Conservation (phyloP, 2,329 filamentous ascomycete genomes). For the Trichoderma cornu-damae region DNA sequence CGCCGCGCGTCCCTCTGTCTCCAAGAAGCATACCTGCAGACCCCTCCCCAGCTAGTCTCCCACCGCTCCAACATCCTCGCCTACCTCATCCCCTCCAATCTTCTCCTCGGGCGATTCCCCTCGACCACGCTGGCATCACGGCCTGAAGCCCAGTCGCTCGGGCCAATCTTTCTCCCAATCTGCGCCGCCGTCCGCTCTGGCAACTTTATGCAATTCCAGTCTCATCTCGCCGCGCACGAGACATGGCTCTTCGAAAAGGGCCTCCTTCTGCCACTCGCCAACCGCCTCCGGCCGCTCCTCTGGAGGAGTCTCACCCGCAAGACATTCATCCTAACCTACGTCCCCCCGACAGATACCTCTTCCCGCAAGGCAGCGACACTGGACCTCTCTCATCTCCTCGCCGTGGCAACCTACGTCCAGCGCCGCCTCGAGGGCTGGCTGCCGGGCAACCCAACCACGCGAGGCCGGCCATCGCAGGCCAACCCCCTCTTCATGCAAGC, state of each 20-base stretch:
- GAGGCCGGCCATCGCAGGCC: constrained; percentile 39
- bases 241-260: constrained; percentile 72
- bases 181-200: constrained; percentile 66
- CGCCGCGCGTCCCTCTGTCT: constrained; percentile 69
- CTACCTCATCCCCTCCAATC: constrained; percentile 75
- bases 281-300: constrained; percentile 72
- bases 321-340: constrained; percentile 72
- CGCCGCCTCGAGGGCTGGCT: constrained; percentile 55
- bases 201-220: constrained; percentile 68
- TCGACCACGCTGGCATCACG: constrained; percentile 59
- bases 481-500: constrained; percentile 49
- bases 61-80: constrained; percentile 78
- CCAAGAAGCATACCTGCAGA: constrained; percentile 73
- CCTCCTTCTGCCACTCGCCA: constrained; percentile 68
- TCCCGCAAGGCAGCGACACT: constrained; percentile 66
- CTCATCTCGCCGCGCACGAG: constrained; percentile 58
- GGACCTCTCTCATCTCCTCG: constrained; percentile 63
- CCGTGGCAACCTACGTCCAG: constrained; percentile 61
- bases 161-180: constrained; percentile 66
- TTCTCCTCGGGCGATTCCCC: constrained; percentile 81
- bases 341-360: constrained; percentile 53
- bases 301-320: constrained; percentile 79
- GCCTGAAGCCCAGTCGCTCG: constrained; percentile 56
- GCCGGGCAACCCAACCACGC: constrained; percentile 33
- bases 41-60: constrained; percentile 53